Evolutionary conservation across 1,284 basidiomycete species (phyloP).

Genomic region (Ceratobasidium sp.): DNA sequence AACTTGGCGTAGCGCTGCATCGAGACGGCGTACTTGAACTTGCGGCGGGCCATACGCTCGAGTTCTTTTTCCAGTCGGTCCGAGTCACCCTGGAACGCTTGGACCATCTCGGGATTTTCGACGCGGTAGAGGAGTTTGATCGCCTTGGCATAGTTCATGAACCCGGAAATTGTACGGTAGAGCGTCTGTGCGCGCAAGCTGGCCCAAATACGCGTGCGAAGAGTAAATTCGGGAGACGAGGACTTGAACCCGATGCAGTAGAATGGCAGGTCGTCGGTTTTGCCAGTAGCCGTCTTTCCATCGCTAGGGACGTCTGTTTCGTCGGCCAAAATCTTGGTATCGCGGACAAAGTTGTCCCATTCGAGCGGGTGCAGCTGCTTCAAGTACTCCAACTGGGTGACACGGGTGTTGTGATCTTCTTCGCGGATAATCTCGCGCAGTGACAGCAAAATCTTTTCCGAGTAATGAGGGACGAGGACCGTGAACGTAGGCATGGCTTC

Average conservation of each 20-base stretch:
- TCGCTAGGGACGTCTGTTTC: constrained; percentile 89
- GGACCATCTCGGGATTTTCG: constrained; percentile 99
- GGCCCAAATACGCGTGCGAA: constrained; percentile 99
- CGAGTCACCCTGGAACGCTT: constrained; percentile 97
- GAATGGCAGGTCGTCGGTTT: constrained; percentile 95
- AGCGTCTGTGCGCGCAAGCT: constrained; percentile 98
- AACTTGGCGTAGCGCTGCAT: constrained; percentile 99
- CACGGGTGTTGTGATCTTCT: constrained; percentile 93
- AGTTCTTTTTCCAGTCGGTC: constrained; percentile 96
- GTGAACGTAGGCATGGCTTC: constrained; percentile 99
- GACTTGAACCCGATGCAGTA: constrained; percentile 99
- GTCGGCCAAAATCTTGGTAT: constrained; percentile 98
- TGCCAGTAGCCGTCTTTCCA: constrained; percentile 87
- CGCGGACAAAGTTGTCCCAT: constrained; percentile 99
- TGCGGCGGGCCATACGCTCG: constrained; percentile 95
- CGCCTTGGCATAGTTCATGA: constrained; percentile 99
- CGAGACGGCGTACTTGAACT: constrained; percentile 99
- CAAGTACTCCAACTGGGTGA: constrained; percentile 94
- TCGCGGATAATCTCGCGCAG: constrained; percentile 96
- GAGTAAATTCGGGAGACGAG: constrained; percentile 96
- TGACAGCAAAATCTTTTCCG: constrained; percentile 94
- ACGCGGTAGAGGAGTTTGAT: constrained; percentile 99
- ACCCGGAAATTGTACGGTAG: constrained; percentile 98
- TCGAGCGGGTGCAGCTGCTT: constrained; percentile 99
- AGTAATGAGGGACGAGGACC: constrained; percentile 94